phyloP scores from a whole-genome alignment of 2,329 filamentous ascomycete species.

The Exserohilum turcica region DNA sequence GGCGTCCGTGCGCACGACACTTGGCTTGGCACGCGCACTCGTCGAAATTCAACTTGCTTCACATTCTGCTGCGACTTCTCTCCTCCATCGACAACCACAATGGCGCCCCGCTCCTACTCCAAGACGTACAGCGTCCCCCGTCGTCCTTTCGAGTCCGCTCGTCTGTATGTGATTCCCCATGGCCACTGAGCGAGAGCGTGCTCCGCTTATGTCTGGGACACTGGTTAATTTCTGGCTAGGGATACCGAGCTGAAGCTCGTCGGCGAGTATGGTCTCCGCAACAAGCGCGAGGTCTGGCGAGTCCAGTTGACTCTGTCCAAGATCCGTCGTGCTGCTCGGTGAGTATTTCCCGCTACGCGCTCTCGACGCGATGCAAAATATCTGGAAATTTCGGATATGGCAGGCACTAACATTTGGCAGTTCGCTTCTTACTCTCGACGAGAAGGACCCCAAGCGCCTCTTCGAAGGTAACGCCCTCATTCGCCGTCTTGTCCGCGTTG shows the following conservation, averaged over 20 bases:
- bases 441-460: slow-evolving; percentile 99
- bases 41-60: slow-evolving; percentile 6
- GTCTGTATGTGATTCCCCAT: slow-evolving; percentile 87
- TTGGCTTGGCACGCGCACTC: background rate
- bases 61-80: slow-evolving; percentile 21
- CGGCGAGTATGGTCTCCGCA: slow-evolving; percentile 99
- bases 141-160: slow-evolving; percentile 99
- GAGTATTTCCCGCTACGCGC: slow-evolving; percentile 50
- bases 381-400: background rate
- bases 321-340: slow-evolving; percentile 99
- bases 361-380: slow-evolving; percentile 12
- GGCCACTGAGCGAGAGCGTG: slow-evolving; percentile 99
- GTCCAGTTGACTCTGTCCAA: slow-evolving; percentile 99
- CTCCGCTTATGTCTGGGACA: slow-evolving; percentile 92
- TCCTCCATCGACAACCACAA: slow-evolving; percentile 47
- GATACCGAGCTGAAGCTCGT: slow-evolving; percentile 99
- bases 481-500: slow-evolving; percentile 98
- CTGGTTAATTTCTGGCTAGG: slow-evolving; percentile 72
- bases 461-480: slow-evolving; percentile 99
- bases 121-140: slow-evolving; percentile 99
- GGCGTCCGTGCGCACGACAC: slow-evolving; percentile 1
- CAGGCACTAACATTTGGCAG: slow-evolving; percentile 56
- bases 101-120: slow-evolving; percentile 74
- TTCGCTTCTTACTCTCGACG: slow-evolving; percentile 99
- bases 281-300: slow-evolving; percentile 99